Evolutionary conservation across 1,284 basidiomycete species (phyloP).

Genomic region (Ustilago lituana): DNA sequence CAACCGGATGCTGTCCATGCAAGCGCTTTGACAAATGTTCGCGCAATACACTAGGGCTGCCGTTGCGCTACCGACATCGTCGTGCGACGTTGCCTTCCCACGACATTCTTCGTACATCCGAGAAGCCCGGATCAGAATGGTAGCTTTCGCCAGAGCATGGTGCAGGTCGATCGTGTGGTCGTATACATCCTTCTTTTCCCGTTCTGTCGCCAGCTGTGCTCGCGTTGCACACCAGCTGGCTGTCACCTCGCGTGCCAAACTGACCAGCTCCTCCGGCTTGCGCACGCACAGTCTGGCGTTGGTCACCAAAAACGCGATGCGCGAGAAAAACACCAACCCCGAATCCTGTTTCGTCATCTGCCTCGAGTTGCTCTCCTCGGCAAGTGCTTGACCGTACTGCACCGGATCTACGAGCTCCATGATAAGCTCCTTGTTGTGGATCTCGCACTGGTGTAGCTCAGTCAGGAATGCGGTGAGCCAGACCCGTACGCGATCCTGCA

Average conservation of each 20-base stretch:
- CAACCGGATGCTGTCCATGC: constrained; percentile 14
- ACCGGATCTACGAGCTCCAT: constrained; percentile 23
- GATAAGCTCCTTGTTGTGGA: constrained; percentile 19
- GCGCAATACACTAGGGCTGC: not conserved
- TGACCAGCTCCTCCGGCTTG: not conserved
- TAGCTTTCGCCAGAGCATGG: constrained; percentile 7
- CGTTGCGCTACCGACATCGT: not conserved
- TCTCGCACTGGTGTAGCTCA: constrained; percentile 37
- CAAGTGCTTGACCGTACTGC: constrained; percentile 16
- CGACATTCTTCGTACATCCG: not conserved
- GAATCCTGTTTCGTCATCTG: constrained; percentile 26
- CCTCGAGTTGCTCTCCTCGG: not conserved
- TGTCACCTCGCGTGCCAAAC: not conserved
- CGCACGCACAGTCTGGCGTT: not conserved
- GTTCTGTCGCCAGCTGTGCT: constrained; percentile 4
- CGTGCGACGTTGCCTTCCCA: not conserved
- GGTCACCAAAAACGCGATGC: constrained; percentile 4
- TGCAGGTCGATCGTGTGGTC: constrained; percentile 24
- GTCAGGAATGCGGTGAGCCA: constrained; percentile 33
- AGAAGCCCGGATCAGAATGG: constrained; percentile 8
- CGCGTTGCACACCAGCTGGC: constrained; percentile 11
- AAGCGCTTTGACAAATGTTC: constrained; percentile 1
- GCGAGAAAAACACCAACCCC: constrained; percentile 20
- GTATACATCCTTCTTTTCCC: constrained; percentile 14
- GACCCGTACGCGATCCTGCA: constrained; percentile 29